A percentile compares a stretch with the other conserved stretches of the same genome.
Conservation (phyloP, 192 early-diverging fungal species). For the Coemansia guatemalensis region DNA sequence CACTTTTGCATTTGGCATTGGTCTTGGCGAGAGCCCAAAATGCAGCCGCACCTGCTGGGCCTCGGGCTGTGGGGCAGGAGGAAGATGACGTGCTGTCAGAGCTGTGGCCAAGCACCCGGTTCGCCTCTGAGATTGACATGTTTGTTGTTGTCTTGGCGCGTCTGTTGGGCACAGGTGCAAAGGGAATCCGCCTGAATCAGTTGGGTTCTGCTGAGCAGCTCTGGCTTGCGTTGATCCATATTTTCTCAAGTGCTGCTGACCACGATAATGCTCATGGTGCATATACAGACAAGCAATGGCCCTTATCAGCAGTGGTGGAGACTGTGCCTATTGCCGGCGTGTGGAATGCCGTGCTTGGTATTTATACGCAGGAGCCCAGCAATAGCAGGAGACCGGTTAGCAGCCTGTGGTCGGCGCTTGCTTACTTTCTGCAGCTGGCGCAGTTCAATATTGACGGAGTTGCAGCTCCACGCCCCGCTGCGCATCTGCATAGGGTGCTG, state of each 20-base stretch:
- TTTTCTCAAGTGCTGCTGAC: slow-evolving; percentile 11
- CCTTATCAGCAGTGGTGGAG: background rate
- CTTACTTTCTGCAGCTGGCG: slow-evolving; percentile 20
- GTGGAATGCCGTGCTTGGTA: slow-evolving; percentile 17
- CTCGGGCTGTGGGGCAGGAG: slow-evolving; percentile 35
- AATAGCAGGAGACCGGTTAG: background rate
- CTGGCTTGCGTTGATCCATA: slow-evolving; percentile 35
- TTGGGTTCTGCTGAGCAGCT: slow-evolving; percentile 17
- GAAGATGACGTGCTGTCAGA: slow-evolving; percentile 21
- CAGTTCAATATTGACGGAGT: slow-evolving; percentile 47
- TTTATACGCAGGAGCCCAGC: background rate
- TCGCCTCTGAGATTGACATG: slow-evolving; percentile 27
- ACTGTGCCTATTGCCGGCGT: slow-evolving; percentile 15
- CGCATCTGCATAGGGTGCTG: slow-evolving; percentile 14
- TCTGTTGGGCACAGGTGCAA: slow-evolving; percentile 11
- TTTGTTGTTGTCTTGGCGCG: slow-evolving; percentile 19
- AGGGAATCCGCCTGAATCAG: background rate
- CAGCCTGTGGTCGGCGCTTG: slow-evolving; percentile 32
- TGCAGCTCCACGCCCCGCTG: slow-evolving; percentile 27
- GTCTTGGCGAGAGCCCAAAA: slow-evolving; percentile 8
- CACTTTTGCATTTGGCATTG: slow-evolving; percentile 32
- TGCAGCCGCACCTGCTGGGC: slow-evolving; percentile 7
- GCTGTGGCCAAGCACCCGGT: slow-evolving; percentile 11
- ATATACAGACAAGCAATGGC: background rate
- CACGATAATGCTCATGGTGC: background rate